Evolutionary conservation across 768 basidiomycete species (phyloP).

Genomic region (Tephrocybe sp.): DNA sequence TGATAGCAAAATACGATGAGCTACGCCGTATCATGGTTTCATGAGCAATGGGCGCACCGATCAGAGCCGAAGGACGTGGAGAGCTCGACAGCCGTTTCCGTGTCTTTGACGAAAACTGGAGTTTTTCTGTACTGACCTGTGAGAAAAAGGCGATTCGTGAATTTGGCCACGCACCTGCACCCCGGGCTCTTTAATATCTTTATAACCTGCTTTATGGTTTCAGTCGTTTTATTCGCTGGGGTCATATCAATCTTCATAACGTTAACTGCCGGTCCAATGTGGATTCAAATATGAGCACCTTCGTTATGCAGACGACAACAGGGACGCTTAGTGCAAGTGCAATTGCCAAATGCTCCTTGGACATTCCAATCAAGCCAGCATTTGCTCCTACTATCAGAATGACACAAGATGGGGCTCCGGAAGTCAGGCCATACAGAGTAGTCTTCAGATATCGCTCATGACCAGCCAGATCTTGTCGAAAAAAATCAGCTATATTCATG

Average conservation of each 20-base stretch:
- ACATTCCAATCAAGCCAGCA: constrained; percentile 89
- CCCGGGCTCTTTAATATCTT: constrained; percentile 94
- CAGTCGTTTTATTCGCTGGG: constrained; percentile 85
- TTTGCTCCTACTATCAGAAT: constrained; percentile 95
- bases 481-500: not conserved
- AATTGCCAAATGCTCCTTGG: constrained; percentile 95
- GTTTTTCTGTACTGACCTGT: constrained; percentile 54
- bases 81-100: constrained; percentile 79
- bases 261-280: not conserved
- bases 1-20: constrained; percentile 27
- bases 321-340: constrained; percentile 92
- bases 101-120: constrained; percentile 82
- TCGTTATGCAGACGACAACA: constrained; percentile 91
- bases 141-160: not conserved
- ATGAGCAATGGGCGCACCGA: constrained; percentile 42
- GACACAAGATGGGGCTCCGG: constrained; percentile 89
- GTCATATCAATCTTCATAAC: constrained; percentile 91
- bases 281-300: constrained; percentile 43
- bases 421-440: constrained; percentile 92
- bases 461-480: constrained; percentile 88
- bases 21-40: not conserved
- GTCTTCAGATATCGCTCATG: constrained; percentile 94
- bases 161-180: constrained; percentile 56
- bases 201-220: constrained; percentile 88
- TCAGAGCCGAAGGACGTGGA: constrained; percentile 74